A percentile compares a stretch with the other conserved stretches of the same genome.
Evolutionary conservation across 768 basidiomycete genomes (phyloP).

Genomic region (Leccinum aurantiacum): DNA sequence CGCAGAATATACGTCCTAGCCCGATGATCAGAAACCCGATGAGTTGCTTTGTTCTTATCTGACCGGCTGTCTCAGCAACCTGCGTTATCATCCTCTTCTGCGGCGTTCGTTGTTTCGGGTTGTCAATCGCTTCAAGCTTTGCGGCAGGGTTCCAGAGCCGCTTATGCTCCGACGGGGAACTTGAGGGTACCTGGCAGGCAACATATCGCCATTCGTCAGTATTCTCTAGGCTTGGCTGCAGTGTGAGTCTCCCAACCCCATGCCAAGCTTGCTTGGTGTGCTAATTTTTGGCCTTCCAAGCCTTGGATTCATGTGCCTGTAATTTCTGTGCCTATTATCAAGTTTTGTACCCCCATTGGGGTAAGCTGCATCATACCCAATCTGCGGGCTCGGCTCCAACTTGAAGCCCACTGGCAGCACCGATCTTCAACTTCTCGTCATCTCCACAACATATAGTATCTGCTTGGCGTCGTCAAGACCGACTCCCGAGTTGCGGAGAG

Average conservation of each 20-base stretch:
- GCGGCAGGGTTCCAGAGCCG: constrained; percentile 2
- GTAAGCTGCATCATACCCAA: not conserved
- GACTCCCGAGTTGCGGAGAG: not conserved
- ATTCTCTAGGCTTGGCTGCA: not conserved
- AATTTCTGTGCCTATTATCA: not conserved
- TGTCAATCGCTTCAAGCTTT: constrained; percentile 9
- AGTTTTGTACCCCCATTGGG: not conserved
- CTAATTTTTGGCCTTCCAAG: constrained; percentile 6
- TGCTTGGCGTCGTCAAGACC: not conserved
- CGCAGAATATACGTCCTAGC: not conserved
- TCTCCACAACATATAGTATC: not conserved
- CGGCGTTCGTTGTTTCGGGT: constrained; percentile 1
- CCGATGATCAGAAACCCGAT: not conserved
- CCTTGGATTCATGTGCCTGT: not conserved
- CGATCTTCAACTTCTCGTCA: not conserved
- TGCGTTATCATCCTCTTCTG: not conserved
- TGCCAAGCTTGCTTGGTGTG: constrained; percentile 1
- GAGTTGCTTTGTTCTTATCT: not conserved
- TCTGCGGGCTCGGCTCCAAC: not conserved
- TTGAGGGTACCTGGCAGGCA: not conserved
- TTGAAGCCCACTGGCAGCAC: not conserved
- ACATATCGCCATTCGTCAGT: constrained; percentile 1
- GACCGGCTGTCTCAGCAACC: not conserved
- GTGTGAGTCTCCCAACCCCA: not conserved
- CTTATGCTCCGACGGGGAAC: constrained; percentile 6